Conservation (phyloP, 257 asterid species). For the Cynanchum wilfordii region DNA sequence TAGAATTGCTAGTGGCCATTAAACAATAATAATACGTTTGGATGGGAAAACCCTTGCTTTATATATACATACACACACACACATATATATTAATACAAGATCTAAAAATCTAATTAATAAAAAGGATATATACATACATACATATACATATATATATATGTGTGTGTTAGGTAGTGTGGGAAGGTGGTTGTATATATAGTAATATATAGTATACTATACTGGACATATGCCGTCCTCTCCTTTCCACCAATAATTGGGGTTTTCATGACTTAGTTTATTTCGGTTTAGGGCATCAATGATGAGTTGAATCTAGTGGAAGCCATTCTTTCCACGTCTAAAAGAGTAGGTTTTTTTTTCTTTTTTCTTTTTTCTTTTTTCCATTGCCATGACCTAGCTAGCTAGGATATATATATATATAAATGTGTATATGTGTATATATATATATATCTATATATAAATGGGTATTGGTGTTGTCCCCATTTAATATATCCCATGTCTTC, state of each 20-base stretch:
- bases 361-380: not conserved
- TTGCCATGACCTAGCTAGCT: constrained; percentile 18
- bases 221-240: constrained; percentile 22
- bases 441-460: too few relatives aligned
- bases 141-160: too few relatives aligned
- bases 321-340: constrained; percentile 58
- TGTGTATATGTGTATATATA: too few relatives aligned
- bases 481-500: constrained; percentile 34
- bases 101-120: constrained; percentile 22
- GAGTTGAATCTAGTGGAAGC: constrained; percentile 54
- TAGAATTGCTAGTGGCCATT: constrained; percentile 3
- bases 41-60: constrained; percentile 17
- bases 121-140: constrained; percentile 10
- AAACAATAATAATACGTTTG: not conserved
- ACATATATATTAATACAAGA: constrained; percentile 9
- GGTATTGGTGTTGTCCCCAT: constrained; percentile 29
- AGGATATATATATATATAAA: not conserved
- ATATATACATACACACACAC: constrained; percentile 5
- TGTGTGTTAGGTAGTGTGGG: constrained; percentile 3
- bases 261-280: constrained; percentile 35
- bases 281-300: constrained; percentile 41
- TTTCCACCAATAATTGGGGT: constrained; percentile 63
- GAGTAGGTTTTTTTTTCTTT: constrained; percentile 17
- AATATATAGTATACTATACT: not conserved
- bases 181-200: constrained; percentile 22